phyloP scores from a whole-genome alignment of 768 basidiomycete species.

The Tricholoma hemisulphureum region DNA sequence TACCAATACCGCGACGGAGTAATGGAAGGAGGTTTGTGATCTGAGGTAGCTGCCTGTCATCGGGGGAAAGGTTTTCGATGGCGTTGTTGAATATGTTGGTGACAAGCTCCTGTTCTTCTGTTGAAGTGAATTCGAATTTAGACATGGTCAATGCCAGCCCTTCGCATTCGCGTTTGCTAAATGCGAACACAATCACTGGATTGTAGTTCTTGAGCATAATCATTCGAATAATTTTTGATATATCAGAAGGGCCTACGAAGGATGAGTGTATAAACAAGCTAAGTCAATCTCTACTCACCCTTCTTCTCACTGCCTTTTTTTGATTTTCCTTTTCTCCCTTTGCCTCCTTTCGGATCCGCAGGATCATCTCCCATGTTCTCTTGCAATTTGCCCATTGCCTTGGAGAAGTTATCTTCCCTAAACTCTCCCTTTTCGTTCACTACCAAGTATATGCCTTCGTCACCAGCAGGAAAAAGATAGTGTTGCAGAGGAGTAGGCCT shows the following conservation, averaged over 20 bases:
- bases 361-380: slow-evolving; percentile 88
- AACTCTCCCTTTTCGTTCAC: slow-evolving; percentile 99
- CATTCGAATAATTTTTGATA: slow-evolving; percentile 97
- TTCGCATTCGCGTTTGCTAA: slow-evolving; percentile 98
- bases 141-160: slow-evolving; percentile 84
- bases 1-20: slow-evolving; percentile 92
- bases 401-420: slow-evolving; percentile 94
- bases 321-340: slow-evolving; percentile 87
- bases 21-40: slow-evolving; percentile 91
- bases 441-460: slow-evolving; percentile 95
- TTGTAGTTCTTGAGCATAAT: slow-evolving; percentile 98
- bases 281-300: slow-evolving; percentile 44
- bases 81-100: slow-evolving; percentile 92
- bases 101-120: slow-evolving; percentile 88
- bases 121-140: slow-evolving; percentile 94
- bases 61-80: slow-evolving; percentile 80
- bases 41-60: slow-evolving; percentile 89
- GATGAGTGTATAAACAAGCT: background rate
- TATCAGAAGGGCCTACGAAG: slow-evolving; percentile 76
- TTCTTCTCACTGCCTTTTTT: slow-evolving; percentile 93
- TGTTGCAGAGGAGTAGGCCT: slow-evolving; percentile 97
- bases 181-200: slow-evolving; percentile 97
- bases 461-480: slow-evolving; percentile 95
- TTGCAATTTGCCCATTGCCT: slow-evolving; percentile 93
- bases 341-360: slow-evolving; percentile 80